Percentiles rank a stretch among this genome's conserved stretches.
Evolutionary conservation across 2,329 filamentous ascomycete genomes (phyloP).

Genomic region (Penicillium sumatraense): DNA sequence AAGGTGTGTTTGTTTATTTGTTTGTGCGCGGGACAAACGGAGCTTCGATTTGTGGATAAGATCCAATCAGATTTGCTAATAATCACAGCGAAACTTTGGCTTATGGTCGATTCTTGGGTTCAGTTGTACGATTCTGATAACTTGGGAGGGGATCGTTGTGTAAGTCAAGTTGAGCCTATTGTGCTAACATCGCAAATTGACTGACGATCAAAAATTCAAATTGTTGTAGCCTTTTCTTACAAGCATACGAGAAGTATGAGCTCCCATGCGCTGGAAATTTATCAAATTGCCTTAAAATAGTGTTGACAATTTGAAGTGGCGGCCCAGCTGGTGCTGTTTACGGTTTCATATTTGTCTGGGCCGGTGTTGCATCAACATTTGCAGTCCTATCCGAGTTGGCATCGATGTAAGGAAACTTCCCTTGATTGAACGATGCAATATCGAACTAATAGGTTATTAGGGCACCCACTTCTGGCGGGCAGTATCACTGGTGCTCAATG

Average conservation of each 20-base stretch:
- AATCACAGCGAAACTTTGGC: slow-evolving; percentile 42
- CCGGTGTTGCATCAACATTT: slow-evolving; percentile 5
- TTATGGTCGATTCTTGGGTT: slow-evolving; percentile 46
- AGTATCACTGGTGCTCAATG: slow-evolving; percentile 12
- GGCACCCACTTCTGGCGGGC: slow-evolving; percentile 6
- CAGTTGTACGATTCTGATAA: slow-evolving; percentile 43
- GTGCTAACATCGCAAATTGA: no score
- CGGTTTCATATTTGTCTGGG: slow-evolving; percentile 8
- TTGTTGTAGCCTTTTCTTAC: not conserved
- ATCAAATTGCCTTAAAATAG: not conserved
- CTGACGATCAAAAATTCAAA: not conserved
- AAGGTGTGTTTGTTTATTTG: no score
- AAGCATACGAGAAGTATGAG: slow-evolving; percentile 1
- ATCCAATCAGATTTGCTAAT: not conserved
- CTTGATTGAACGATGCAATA: not conserved
- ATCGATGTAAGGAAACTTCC: not conserved
- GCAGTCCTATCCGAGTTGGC: slow-evolving; percentile 7
- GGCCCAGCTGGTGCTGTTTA: slow-evolving; percentile 7
- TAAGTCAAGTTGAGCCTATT: slow-evolving; percentile 23
- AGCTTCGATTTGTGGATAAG: not conserved
- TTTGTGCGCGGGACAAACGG: not conserved
- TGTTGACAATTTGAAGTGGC: slow-evolving; percentile 1
- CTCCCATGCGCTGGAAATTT: not conserved
- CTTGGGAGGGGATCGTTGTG: slow-evolving; percentile 45
- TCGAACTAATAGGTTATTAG: not conserved